A percentile compares a stretch with the other conserved stretches of the same genome.
These are phyloP conservation scores for Epichloe sibirici DNA, from an alignment of 2,329 filamentous ascomycete species.

Conservation along the genomic window DNA sequence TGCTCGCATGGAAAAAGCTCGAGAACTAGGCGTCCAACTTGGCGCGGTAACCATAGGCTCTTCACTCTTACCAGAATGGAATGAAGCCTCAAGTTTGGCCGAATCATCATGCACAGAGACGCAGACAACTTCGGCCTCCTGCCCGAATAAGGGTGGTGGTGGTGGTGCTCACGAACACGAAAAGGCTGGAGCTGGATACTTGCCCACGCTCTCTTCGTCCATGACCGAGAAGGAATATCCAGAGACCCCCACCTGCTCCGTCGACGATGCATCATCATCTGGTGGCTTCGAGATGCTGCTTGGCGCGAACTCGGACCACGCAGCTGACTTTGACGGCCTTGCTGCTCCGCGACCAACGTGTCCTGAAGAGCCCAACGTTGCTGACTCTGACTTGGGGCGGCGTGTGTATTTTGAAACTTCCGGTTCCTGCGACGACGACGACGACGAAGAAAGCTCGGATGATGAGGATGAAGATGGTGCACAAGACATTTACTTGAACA, in stretches of 20 bases:
- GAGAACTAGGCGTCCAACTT: slow-evolving; percentile 10
- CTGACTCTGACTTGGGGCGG: neutral
- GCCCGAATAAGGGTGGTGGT: neutral
- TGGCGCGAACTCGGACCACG: neutral
- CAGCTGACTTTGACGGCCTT: too few species aligned
- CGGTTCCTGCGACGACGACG: neutral
- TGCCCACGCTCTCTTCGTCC: too few species aligned
- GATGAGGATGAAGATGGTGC: slow-evolving; percentile 4
- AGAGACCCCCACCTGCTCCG: neutral
- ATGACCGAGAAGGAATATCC: neutral
- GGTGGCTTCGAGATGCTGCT: neutral
- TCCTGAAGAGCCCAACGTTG: too few species aligned
- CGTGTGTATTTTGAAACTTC: neutral
- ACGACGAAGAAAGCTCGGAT: neutral
- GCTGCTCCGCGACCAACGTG: too few species aligned
- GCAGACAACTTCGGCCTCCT: neutral
- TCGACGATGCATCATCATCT: neutral
- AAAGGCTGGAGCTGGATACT: neutral
- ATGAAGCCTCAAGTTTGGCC: too few species aligned
- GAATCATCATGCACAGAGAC: neutral
- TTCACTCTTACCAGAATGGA: slow-evolving; percentile 19
- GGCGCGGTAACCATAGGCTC: slow-evolving; percentile 14
- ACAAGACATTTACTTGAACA: slow-evolving; percentile 10
- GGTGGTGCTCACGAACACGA: neutral
- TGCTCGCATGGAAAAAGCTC: slow-evolving; percentile 14